Evolutionary conservation across 345 rosid species (phyloP), one percentile per base, ranked within the genome.

Genomic region (Ailanthus altissimus): DNA sequence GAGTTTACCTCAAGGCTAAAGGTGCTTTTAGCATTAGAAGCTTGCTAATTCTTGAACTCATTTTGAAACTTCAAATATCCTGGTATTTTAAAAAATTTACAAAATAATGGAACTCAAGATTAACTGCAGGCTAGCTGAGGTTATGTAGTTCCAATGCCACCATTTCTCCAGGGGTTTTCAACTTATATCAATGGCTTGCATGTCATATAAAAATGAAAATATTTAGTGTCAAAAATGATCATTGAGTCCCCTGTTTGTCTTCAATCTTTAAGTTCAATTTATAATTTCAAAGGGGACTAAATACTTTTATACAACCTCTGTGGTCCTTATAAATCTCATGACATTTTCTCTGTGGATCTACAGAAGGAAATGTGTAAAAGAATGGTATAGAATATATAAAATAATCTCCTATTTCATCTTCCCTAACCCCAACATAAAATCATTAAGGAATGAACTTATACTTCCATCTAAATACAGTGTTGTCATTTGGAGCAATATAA

Each of bases 331-430:
- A 26, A 26, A 53, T 20, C 28, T 63, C 49, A 42, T 67, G 40
- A 40, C 61, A 60, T 49, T 73, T 62, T 73, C 61, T 25, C 43
- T 7, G 16, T 23, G 46, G 14, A 32, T 64, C 45, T 75, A 64
- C 54, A 42, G 28, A 61, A 15, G 38, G 49, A 50, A 81, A 42
- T 26, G 42, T 54, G 15, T 21, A 47, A 58, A 43, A 72, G 64
- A 51, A 38, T 15, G 46, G 49, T 42, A 32, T 65, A 20, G 23
- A 57, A 68, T 62, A 8, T 32, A 66, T 15, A 75, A 72, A 77
- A 28, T 32, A 51, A 60, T 26, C 56, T 59, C 15, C 80, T 72
- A 65, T 67, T 50, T 51, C 42, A 59, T 72, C n/a, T 56, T 58
- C 74, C 72, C 73, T 78, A 73, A 36, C 43, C 67, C 58, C 49